Conservation (phyloP, 768 basidiomycete species). For the Leucogyrophana mollusca region DNA sequence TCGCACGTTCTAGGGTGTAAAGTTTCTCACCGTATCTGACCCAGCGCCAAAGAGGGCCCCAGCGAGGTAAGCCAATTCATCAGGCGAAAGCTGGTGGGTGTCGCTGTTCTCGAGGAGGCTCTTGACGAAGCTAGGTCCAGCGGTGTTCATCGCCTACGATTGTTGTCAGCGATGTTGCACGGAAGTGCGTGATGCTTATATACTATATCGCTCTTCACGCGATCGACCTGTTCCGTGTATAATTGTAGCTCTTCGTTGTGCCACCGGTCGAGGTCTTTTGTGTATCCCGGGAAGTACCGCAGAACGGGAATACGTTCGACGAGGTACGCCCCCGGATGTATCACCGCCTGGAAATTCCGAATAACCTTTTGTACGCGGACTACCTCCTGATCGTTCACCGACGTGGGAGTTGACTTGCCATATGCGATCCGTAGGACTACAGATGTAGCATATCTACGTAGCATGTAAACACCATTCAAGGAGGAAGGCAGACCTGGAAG, state of each 20-base stretch:
- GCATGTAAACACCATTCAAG: not conserved
- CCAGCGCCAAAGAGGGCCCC: conserved; percentile 62
- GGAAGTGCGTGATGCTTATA: not conserved
- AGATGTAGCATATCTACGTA: conserved; percentile 35
- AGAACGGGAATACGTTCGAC: too few relatives aligned
- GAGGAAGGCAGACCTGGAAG: not conserved
- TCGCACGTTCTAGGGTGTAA: not conserved
- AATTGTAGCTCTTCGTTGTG: conserved; percentile 49
- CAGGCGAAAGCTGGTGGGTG: conserved; percentile 46
- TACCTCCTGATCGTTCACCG: conserved; percentile 18
- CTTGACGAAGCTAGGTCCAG: conserved; percentile 40
- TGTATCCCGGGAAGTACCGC: too few relatives aligned
- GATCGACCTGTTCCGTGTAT: conserved; percentile 46
- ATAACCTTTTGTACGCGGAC: conserved; percentile 17
- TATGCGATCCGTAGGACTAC: conserved; percentile 38
- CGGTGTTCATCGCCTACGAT: conserved; percentile 10
- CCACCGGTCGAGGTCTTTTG: too few relatives aligned
- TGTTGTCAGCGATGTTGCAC: too few relatives aligned
- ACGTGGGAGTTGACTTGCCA: conserved; percentile 38
- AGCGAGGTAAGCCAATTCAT: conserved; percentile 58
- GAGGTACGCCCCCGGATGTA: conserved; percentile 28
- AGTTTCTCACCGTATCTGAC: conserved; percentile 41
- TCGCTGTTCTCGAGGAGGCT: conserved; percentile 49
- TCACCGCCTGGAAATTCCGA: conserved; percentile 18
- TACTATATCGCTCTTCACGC: conserved; percentile 43